A percentile compares a stretch with the other conserved stretches of the same genome.
Conservation (phyloP, 495 filamentous ascomycete genomes). For the Aspergillus homomorphus region DNA sequence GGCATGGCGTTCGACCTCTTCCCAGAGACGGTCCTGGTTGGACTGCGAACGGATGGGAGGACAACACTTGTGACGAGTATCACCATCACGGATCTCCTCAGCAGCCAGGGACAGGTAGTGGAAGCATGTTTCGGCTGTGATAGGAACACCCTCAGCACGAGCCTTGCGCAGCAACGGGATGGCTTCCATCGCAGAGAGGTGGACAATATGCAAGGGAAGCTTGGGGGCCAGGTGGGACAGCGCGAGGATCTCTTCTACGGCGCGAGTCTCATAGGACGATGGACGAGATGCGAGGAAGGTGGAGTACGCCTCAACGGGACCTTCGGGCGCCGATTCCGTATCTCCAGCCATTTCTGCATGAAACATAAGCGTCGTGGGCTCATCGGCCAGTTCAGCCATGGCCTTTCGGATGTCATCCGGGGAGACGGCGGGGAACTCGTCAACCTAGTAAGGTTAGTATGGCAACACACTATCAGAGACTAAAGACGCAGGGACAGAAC, state of each 20-base stretch:
- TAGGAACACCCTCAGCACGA: slow-evolving; percentile 72
- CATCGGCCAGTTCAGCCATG: slow-evolving; percentile 72
- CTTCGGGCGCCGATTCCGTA: slow-evolving; percentile 64
- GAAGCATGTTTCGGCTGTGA: slow-evolving; percentile 97
- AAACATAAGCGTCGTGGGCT: slow-evolving; percentile 91
- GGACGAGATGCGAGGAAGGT: slow-evolving; percentile 94
- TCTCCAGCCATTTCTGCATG: slow-evolving; percentile 96
- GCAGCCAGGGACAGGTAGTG: slow-evolving; percentile 93
- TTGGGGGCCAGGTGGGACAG: slow-evolving; percentile 77
- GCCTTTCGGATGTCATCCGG: slow-evolving; percentile 72
- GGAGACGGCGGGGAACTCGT: slow-evolving; percentile 91
- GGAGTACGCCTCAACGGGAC: slow-evolving; percentile 74
- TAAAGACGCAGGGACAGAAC: slow-evolving; percentile 7
- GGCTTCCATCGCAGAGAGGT: slow-evolving; percentile 88
- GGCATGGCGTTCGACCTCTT: slow-evolving; percentile 61
- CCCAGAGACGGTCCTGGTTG: slow-evolving; percentile 90
- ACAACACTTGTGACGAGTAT: slow-evolving; percentile 97
- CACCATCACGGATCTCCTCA: slow-evolving; percentile 81
- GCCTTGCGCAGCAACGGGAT: slow-evolving; percentile 84
- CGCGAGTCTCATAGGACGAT: slow-evolving; percentile 85
- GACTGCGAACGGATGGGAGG: slow-evolving; percentile 81
- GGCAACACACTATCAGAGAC: slow-evolving; percentile 2
- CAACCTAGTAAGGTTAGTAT: slow-evolving; percentile 56
- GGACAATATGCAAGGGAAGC: slow-evolving; percentile 89
- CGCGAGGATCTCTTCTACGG: slow-evolving; percentile 80